A percentile compares a stretch with the other conserved stretches of the same genome.
Evolutionary conservation across 164 flowering plant genomes (phyloP).

Genomic region (Vitis rotundifolia): DNA sequence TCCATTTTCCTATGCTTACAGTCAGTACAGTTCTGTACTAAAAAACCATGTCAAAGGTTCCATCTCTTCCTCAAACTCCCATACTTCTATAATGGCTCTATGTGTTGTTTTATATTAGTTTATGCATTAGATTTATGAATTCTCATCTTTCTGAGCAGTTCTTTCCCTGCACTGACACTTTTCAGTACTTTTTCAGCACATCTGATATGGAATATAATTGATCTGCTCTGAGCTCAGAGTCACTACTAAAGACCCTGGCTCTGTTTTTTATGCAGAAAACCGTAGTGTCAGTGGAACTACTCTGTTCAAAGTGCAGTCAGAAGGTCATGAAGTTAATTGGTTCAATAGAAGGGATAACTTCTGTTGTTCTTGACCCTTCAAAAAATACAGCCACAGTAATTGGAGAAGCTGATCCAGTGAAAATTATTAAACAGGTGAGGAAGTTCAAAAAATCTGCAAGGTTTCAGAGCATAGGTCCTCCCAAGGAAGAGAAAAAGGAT

Average conservation of each 20-base stretch:
- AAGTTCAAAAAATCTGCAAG: constrained; percentile 46
- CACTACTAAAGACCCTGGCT: constrained; percentile 25
- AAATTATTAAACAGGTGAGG: constrained; percentile 48
- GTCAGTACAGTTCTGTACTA: constrained; percentile 1
- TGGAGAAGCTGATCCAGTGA: constrained; percentile 58
- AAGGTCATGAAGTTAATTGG: constrained; percentile 64
- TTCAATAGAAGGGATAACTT: constrained; percentile 54
- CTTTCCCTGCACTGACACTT: constrained; percentile 22
- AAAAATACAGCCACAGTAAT: constrained; percentile 47
- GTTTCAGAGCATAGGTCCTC: constrained; percentile 46
- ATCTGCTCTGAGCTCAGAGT: constrained; percentile 5
- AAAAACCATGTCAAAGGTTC: constrained; percentile 51
- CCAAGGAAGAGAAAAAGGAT: constrained; percentile 47
- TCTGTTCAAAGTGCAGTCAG: constrained; percentile 58
- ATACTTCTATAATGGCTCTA: neutral
- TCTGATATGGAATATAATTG: neutral
- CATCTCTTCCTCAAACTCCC: constrained; percentile 7
- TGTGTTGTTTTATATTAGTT: neutral
- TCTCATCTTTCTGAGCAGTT: constrained; percentile 6
- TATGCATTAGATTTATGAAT: constrained; percentile 10
- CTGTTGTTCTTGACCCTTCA: constrained; percentile 53
- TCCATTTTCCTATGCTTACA: neutral
- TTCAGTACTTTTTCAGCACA: constrained; percentile 15
- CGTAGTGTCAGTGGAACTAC: constrained; percentile 55
- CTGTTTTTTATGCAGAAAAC: constrained; percentile 49